Evolutionary conservation across 2,329 filamentous ascomycete genomes (phyloP).

Genomic region (Epichloe sylvatica): DNA sequence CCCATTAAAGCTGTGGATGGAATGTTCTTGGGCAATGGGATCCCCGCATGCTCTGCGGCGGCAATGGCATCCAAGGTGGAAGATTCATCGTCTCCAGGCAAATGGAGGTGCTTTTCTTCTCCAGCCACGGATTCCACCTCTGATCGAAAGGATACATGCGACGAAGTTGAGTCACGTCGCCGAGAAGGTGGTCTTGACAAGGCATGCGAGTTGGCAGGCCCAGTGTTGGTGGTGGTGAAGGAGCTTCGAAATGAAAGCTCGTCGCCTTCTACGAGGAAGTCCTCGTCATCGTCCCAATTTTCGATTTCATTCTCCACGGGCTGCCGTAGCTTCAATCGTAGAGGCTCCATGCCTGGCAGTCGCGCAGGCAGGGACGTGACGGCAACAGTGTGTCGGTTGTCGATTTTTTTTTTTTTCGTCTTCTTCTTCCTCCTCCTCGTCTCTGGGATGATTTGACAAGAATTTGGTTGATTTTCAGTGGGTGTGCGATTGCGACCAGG

Average conservation of each 20-base stretch:
- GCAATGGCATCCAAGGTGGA: slow-evolving; percentile 77
- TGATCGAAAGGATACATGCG: slow-evolving; percentile 66
- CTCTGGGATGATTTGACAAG: not conserved
- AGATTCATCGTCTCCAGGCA: slow-evolving; percentile 72
- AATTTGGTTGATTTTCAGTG: not conserved
- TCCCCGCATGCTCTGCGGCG: slow-evolving; percentile 75
- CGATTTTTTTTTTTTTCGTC: not conserved
- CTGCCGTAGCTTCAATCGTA: slow-evolving; percentile 38
- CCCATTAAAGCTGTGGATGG: slow-evolving; percentile 81
- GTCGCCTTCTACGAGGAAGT: slow-evolving; percentile 50
- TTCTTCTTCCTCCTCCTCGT: not conserved
- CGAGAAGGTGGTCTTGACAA: slow-evolving; percentile 21
- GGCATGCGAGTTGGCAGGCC: slow-evolving; percentile 4
- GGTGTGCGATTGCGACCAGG: slow-evolving; percentile 1
- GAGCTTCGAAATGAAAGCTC: slow-evolving; percentile 46
- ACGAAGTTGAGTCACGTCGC: slow-evolving; percentile 66
- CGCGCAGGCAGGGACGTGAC: slow-evolving; percentile 6
- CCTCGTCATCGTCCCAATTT: slow-evolving; percentile 68
- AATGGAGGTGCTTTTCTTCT: slow-evolving; percentile 75
- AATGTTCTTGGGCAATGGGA: slow-evolving; percentile 76
- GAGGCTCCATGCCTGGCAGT: slow-evolving; percentile 34
- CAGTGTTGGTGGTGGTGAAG: slow-evolving; percentile 22
- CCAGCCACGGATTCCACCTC: slow-evolving; percentile 63
- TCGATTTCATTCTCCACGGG: slow-evolving; percentile 51
- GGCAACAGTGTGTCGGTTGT: not conserved